These are phyloP conservation scores for Nothopassalora personata DNA, from an alignment of 2,329 filamentous ascomycete genomes.

Conservation along the genomic window DNA sequence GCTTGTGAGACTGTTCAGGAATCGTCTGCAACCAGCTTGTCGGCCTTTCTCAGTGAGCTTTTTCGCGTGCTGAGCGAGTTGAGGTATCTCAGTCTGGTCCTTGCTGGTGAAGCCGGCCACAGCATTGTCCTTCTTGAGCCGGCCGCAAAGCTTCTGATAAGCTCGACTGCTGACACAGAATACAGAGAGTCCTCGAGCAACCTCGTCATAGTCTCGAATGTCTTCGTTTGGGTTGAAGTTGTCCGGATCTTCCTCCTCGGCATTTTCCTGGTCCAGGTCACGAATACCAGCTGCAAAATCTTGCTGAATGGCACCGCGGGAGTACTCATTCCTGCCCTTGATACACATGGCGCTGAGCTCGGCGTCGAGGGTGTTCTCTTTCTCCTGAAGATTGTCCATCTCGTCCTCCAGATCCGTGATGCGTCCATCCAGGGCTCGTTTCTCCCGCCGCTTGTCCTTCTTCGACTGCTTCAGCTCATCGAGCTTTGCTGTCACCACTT, in stretches of 20 bases:
- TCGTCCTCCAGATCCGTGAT: conserved; percentile 29
- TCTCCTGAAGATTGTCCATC: conserved; percentile 28
- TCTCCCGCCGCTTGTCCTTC: conserved; percentile 31
- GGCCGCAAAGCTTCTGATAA: conserved; percentile 57
- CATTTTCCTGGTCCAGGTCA: conserved; percentile 55
- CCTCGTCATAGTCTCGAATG: conserved; percentile 52
- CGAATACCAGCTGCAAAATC: conserved; percentile 58
- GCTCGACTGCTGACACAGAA: conserved; percentile 61
- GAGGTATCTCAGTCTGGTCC: conserved; percentile 55
- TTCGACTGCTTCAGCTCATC: conserved; percentile 40
- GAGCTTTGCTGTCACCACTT: conserved; percentile 41
- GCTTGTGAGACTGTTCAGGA: conserved; percentile 49
- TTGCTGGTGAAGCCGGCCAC: conserved; percentile 49
- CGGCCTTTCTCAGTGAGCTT: conserved; percentile 51
- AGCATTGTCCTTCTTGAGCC: conserved; percentile 48
- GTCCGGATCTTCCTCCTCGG: conserved; percentile 49
- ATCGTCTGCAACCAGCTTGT: conserved; percentile 41
- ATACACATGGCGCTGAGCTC: conserved; percentile 45
- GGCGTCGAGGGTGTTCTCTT: conserved; percentile 31
- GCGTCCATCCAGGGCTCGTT: conserved; percentile 25
- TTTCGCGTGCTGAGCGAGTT: conserved; percentile 51
- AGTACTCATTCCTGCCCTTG: conserved; percentile 52
- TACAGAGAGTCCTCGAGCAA: conserved; percentile 53
- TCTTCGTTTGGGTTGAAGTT: conserved; percentile 53
- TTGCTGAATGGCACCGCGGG: conserved; percentile 49